Evolutionary conservation across 202 grass and related monocot genomes (phyloP), one percentile per base, ranked within the genome.

Genomic region (Eragrostis tef): DNA sequence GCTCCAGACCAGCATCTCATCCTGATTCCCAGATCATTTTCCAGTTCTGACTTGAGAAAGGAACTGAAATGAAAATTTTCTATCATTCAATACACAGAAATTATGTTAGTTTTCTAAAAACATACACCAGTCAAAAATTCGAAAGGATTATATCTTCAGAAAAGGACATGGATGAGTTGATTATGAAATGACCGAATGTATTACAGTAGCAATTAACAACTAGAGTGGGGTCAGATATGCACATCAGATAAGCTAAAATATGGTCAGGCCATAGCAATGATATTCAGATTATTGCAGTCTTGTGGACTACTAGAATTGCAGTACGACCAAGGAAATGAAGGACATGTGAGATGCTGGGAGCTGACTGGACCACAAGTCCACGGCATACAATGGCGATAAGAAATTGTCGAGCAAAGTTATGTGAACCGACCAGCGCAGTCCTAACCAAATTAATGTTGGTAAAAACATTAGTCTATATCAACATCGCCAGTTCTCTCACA

Each of bases 281-380:
- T 50, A 41, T 49, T 13, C 6, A 81, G 7, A 27, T 62, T 74
- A 44, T 20, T 67, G 62, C 22, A 19, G 34, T 54, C 19, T 27
- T 73, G 44, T 46, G 64, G 49, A 11, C 36, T 39, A 39, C 34
- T 39, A 39, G 34, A 39, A 86, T 50, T 22, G 21, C 41, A 86
- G 63, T 71, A 81, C 81, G 71, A 70, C 34, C 52, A 75, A 62
- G 7, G 78, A 73, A 87, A 78, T 14, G 25, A 26, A 59, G 11
- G 50, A 8, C 79, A 42, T 8, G 12, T 60, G 70, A 56, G 75
- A 70, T 84, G 75, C 15, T 62, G 51, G 20, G 58, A 31, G 42
- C 41, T 39, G 36, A 77, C n/a, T 34, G 64, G 52, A 66, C 72
- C 51, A 67, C 24, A 17, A 61, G 50, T 52, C 74, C 51, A 74